Percentiles rank a stretch among this genome's conserved stretches.
Evolutionary conservation across 1,139 yeast genomes (phyloP).

Genomic region (Protomyces gravidus): DNA sequence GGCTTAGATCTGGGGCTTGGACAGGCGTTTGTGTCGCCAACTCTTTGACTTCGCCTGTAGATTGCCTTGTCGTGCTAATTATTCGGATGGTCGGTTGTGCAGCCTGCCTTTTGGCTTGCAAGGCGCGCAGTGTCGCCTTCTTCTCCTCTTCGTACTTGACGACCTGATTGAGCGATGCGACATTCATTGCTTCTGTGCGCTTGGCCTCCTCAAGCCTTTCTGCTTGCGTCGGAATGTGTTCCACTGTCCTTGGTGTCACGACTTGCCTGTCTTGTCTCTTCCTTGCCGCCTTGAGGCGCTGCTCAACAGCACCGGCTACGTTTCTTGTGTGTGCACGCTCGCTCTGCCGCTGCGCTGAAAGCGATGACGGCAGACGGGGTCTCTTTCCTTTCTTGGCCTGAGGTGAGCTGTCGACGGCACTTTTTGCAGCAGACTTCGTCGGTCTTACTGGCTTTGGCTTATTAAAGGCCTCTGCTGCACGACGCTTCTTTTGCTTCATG

Average conservation of each 20-base stretch:
- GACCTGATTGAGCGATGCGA: conserved; percentile 66
- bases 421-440: neutral
- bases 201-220: conserved; percentile 80
- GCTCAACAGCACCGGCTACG: conserved; percentile 71
- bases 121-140: conserved; percentile 4
- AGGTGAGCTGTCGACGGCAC: neutral
- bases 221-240: conserved; percentile 61
- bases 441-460: conserved; percentile 27
- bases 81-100: conserved; percentile 3
- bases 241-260: neutral
- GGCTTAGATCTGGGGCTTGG: neutral
- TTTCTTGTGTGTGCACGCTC: conserved; percentile 73
- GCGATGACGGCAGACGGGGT: conserved; percentile 50
- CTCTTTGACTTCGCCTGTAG: neutral
- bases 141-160: conserved; percentile 73
- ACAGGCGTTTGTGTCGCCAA: neutral
- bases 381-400: conserved; percentile 41
- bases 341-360: conserved; percentile 62
- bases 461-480: conserved; percentile 22
- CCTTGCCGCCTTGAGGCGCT: conserved; percentile 66
- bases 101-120: conserved; percentile 3
- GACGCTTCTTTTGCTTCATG: conserved; percentile 18
- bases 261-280: conserved; percentile 43
- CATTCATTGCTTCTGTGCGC: conserved; percentile 75
- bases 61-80: neutral